Conservation (phyloP, 345 rosid species). For the Salix exigua region DNA sequence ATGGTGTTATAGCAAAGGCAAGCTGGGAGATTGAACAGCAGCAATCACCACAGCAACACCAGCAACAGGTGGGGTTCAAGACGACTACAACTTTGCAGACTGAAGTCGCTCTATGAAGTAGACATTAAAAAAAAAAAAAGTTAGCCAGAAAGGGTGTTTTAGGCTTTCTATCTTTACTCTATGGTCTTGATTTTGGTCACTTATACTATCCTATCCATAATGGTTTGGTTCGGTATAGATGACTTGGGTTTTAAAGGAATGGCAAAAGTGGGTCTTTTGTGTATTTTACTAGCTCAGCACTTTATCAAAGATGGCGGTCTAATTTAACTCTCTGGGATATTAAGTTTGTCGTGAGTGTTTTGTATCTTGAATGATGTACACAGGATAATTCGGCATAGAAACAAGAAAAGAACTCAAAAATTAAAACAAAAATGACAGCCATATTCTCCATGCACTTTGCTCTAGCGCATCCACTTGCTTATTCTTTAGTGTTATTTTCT, state of each 20-base stretch:
- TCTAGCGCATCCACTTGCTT: not conserved
- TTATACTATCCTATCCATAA: conserved; percentile 12
- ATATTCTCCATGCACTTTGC: conserved; percentile 18
- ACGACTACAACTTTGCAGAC: conserved; percentile 47
- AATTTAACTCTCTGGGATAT: not conserved
- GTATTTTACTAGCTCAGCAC: not conserved
- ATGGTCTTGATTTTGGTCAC: conserved; percentile 20
- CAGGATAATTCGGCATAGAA: conserved; percentile 1
- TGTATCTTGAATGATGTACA: conserved; percentile 23
- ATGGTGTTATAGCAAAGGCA: conserved; percentile 68
- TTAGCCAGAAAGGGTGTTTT: conserved; percentile 8
- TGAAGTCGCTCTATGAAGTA: conserved; percentile 46
- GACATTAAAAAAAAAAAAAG: conserved; percentile 1
- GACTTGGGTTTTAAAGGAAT: conserved; percentile 10
- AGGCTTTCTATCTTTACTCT: conserved; percentile 11
- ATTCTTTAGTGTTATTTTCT: conserved; percentile 2
- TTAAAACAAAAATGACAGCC: conserved; percentile 15
- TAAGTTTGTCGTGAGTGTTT: conserved; percentile 5
- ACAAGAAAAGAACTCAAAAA: conserved; percentile 14
- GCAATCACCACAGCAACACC: conserved; percentile 20
- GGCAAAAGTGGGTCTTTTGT: conserved; percentile 9
- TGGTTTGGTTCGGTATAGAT: conserved; percentile 22
- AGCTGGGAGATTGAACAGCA: conserved; percentile 71
- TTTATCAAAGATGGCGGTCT: not conserved
- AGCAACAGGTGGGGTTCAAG: conserved; percentile 42